Conservation (phyloP, 371 early-diverging fungal species). For the Mortierella sp. region DNA sequence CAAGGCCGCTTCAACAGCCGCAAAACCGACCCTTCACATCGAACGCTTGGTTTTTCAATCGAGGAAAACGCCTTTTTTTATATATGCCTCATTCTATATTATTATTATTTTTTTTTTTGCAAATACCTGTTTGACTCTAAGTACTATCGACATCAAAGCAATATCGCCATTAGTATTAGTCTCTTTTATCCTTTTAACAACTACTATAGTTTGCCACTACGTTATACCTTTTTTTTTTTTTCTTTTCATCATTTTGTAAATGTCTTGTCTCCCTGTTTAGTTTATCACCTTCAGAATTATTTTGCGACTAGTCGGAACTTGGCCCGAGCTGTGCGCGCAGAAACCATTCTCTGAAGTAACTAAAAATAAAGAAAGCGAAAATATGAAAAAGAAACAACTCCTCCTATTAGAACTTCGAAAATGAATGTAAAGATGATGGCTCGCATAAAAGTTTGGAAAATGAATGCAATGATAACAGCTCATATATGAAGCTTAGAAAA, state of each 20-base stretch:
- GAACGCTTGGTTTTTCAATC: slow-evolving; percentile 51
- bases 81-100: background rate
- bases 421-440: too few relatives aligned
- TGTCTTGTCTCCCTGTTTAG: slow-evolving; percentile 54
- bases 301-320: slow-evolving; percentile 53
- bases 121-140: background rate
- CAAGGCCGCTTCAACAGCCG: slow-evolving; percentile 59
- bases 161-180: slow-evolving; percentile 2
- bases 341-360: slow-evolving; percentile 9
- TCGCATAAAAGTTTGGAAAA: too few relatives aligned
- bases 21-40: slow-evolving; percentile 44
- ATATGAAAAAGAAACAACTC: slow-evolving; percentile 15
- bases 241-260: slow-evolving; percentile 22
- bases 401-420: too few relatives aligned
- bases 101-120: slow-evolving; percentile 7
- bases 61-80: slow-evolving; percentile 42
- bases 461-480: too few relatives aligned
- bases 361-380: slow-evolving; percentile 43
- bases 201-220: background rate
- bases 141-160: background rate
- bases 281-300: slow-evolving; percentile 15
- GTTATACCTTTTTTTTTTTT: background rate
- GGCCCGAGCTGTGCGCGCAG: slow-evolving; percentile 50
- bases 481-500: too few relatives aligned
- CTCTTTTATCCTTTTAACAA: background rate